Evolutionary conservation across 495 filamentous ascomycete genomes (phyloP).

Genomic region (Staphylotrichum tortipilum): DNA sequence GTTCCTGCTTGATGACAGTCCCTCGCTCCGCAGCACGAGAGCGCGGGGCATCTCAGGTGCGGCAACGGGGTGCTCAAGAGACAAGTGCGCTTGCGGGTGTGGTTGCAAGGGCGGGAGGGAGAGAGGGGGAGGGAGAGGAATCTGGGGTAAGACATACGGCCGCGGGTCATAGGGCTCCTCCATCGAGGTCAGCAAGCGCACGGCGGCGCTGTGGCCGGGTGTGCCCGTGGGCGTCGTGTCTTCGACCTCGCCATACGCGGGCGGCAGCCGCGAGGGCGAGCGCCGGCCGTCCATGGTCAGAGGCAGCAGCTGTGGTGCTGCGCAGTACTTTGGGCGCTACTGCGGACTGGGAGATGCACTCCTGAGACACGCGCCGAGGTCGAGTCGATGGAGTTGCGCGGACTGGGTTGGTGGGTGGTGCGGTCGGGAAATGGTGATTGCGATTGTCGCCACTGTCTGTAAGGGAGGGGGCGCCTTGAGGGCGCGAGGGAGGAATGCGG

Average conservation of each 20-base stretch:
- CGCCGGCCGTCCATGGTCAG: constrained; percentile 36
- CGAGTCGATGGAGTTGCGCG: too few relatives aligned
- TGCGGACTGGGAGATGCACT: too few relatives aligned
- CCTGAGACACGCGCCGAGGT: too few relatives aligned
- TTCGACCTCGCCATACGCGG: constrained; percentile 42
- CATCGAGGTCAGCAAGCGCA: constrained; percentile 46
- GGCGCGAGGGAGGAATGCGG: background rate
- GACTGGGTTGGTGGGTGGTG: too few relatives aligned
- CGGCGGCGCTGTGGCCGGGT: constrained; percentile 28
- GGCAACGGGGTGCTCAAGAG: background rate
- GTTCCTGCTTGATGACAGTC: background rate
- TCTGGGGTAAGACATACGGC: constrained; percentile 36
- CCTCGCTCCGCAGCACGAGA: background rate
- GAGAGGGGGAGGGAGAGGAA: constrained; percentile 25
- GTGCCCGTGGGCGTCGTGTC: constrained; percentile 29
- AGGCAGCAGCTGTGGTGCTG: background rate
- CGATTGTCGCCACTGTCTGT: constrained; percentile 1
- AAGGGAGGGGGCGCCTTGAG: too few relatives aligned
- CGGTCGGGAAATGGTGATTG: background rate
- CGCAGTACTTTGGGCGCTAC: too few relatives aligned
- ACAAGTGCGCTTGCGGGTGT: background rate
- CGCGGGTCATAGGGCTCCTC: constrained; percentile 30
- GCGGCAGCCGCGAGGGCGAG: constrained; percentile 33
- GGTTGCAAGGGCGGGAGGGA: constrained; percentile 13
- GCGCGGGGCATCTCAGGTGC: constrained; percentile 4